Percentiles rank a stretch among this genome's conserved stretches.
Evolutionary conservation across 208 protist species (phyloP).

Genomic region (Leishmania braziliensis): DNA sequence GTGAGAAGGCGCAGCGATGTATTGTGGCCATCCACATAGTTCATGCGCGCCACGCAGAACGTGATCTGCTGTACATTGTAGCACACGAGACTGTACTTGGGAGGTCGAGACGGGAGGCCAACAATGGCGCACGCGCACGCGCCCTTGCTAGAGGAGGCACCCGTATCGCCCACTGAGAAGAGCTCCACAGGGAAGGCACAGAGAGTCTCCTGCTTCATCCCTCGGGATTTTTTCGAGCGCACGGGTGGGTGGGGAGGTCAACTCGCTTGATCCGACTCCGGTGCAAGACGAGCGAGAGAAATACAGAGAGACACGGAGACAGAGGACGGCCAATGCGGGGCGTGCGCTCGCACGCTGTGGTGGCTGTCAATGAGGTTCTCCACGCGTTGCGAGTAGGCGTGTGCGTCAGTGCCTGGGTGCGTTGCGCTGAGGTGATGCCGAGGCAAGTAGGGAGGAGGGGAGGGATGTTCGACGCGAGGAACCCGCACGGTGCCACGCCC

Average conservation of each 20-base stretch:
- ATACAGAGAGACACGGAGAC: background rate
- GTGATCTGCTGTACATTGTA: slow-evolving; percentile 73
- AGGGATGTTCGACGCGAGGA: background rate
- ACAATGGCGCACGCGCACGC: slow-evolving; percentile 75
- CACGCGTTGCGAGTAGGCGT: background rate
- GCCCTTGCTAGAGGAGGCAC: slow-evolving; percentile 52
- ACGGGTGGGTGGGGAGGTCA: background rate
- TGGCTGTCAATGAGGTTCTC: background rate
- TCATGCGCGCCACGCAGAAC: slow-evolving; percentile 56
- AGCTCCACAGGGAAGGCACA: slow-evolving; percentile 59
- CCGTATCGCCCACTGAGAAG: slow-evolving; percentile 46
- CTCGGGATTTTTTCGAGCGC: background rate
- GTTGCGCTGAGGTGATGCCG: background rate
- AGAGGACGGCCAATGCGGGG: background rate
- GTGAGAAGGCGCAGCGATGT: slow-evolving; percentile 54
- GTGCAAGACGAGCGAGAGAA: background rate
- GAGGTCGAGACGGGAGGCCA: slow-evolving; percentile 40
- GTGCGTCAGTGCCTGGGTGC: background rate
- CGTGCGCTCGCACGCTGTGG: background rate
- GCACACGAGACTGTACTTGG: slow-evolving; percentile 83
- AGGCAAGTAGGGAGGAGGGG: background rate
- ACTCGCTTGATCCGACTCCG: background rate
- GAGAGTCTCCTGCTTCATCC: slow-evolving; percentile 73
- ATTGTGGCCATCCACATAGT: slow-evolving; percentile 45
- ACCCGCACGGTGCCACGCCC: background rate